phyloP scores from a whole-genome alignment of 805 yeast species.

The Kodamaea kakaduensis region DNA sequence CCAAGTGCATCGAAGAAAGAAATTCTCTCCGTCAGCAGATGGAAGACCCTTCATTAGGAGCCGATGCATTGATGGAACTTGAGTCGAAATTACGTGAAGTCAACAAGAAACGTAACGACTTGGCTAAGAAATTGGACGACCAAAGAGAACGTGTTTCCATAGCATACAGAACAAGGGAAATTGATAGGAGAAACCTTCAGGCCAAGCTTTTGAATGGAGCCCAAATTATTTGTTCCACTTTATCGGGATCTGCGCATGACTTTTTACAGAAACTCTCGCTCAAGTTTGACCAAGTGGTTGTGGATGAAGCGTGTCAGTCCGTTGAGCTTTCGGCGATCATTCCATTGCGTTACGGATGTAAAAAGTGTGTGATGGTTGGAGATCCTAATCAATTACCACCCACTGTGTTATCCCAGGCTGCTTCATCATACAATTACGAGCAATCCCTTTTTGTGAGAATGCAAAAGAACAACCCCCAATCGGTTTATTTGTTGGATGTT shows the following conservation, averaged over 20 bases:
- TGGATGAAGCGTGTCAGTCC: conserved; percentile 98
- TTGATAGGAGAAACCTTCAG: conserved; percentile 72
- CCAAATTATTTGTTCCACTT: conserved; percentile 84
- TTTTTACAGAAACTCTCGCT: conserved; percentile 70
- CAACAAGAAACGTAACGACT: conserved; percentile 57
- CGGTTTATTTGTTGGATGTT: conserved; percentile 74
- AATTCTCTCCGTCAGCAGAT: conserved; percentile 46
- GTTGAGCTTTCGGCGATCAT: conserved; percentile 88
- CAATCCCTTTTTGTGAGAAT: conserved; percentile 92
- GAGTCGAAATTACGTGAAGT: conserved; percentile 52
- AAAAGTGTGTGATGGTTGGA: conserved; percentile 92
- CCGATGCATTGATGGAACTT: conserved; percentile 43
- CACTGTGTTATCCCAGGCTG: conserved; percentile 86
- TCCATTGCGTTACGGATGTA: conserved; percentile 88
- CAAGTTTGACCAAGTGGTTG: conserved; percentile 82
- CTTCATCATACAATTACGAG: conserved; percentile 75
- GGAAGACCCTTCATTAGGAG: conserved; percentile 26
- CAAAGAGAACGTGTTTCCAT: conserved; percentile 71
- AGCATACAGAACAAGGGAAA: conserved; percentile 69
- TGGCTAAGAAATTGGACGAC: conserved; percentile 72
- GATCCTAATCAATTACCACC: conserved; percentile 99
- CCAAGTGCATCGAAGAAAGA: conserved; percentile 53
- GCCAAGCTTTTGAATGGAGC: conserved; percentile 67
- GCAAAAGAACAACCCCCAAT: conserved; percentile 60
- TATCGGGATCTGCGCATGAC: conserved; percentile 93